phyloP scores from a whole-genome alignment of 495 filamentous ascomycete genomes.

The Corynascus novoguineensis region DNA sequence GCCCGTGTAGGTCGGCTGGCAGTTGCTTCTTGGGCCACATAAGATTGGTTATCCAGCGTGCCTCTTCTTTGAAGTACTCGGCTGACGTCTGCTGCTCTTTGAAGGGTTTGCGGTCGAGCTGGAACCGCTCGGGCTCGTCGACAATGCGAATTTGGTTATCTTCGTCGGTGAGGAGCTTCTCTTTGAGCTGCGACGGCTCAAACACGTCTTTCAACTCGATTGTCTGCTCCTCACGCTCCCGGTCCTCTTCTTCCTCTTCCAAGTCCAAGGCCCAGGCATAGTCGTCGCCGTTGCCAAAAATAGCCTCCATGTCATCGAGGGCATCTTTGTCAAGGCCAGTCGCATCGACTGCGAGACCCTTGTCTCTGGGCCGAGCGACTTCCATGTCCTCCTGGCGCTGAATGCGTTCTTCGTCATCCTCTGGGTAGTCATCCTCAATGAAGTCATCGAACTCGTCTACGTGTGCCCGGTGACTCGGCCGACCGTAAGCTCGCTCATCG shows the following conservation, averaged over 20 bases:
- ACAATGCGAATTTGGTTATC: constrained; percentile 81
- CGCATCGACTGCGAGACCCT: constrained; percentile 58
- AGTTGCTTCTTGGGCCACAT: constrained; percentile 80
- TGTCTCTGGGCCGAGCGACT: constrained; percentile 65
- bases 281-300: constrained; percentile 91
- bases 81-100: constrained; percentile 66
- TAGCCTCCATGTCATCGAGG: constrained; percentile 87
- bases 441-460: constrained; percentile 93
- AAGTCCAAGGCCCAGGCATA: constrained; percentile 89
- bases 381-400: constrained; percentile 80
- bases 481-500: constrained; percentile 52
- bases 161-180: constrained; percentile 90
- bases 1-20: constrained; percentile 61
- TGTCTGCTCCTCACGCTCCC: constrained; percentile 57
- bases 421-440: constrained; percentile 91
- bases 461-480: constrained; percentile 47
- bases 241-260: constrained; percentile 72
- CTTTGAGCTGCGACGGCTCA: constrained; percentile 86
- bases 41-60: constrained; percentile 80
- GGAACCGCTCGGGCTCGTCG: constrained; percentile 91
- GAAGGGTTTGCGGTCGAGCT: constrained; percentile 84
- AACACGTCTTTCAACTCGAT: constrained; percentile 97
- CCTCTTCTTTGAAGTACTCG: constrained; percentile 82
- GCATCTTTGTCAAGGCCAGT: constrained; percentile 84
- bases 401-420: constrained; percentile 73